A percentile compares a stretch with the other conserved stretches of the same genome.
Evolutionary conservation across 2,329 filamentous ascomycete species (phyloP).

Genomic region (Aspergillus sp.): DNA sequence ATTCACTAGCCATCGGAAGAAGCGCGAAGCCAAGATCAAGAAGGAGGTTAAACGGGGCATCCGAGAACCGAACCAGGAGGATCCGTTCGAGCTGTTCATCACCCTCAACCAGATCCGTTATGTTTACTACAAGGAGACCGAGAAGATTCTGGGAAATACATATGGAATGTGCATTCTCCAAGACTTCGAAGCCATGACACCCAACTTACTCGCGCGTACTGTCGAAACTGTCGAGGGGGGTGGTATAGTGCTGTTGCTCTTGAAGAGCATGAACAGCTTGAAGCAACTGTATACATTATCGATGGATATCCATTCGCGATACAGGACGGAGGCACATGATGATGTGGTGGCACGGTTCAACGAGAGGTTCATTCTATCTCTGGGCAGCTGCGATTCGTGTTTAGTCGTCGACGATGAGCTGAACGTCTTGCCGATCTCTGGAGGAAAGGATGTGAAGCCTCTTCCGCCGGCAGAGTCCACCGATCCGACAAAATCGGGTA

Average conservation of each 20-base stretch:
- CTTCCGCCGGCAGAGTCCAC: constrained; percentile 69
- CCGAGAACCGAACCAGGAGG: constrained; percentile 82
- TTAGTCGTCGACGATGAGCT: constrained; percentile 95
- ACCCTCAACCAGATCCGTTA: constrained; percentile 96
- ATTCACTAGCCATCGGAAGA: constrained; percentile 93
- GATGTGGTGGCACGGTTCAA: constrained; percentile 96
- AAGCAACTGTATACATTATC: constrained; percentile 94
- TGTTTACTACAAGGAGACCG: constrained; percentile 99
- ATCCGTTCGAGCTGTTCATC: constrained; percentile 95
- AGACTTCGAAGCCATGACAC: constrained; percentile 95
- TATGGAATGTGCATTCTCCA: constrained; percentile 98
- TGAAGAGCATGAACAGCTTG: constrained; percentile 95
- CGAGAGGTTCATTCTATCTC: constrained; percentile 88
- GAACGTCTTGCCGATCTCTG: constrained; percentile 94
- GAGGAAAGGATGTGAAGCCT: constrained; percentile 78
- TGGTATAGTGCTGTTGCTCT: constrained; percentile 75
- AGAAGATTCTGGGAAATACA: constrained; percentile 96
- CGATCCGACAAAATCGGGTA: constrained; percentile 60
- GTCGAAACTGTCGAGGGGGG: constrained; percentile 98
- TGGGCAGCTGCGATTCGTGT: constrained; percentile 91
- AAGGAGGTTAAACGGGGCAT: constrained; percentile 94
- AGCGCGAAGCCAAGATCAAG: constrained; percentile 96
- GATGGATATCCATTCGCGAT: constrained; percentile 96
- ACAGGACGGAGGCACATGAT: constrained; percentile 89
- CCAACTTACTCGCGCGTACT: constrained; percentile 88